Percentiles rank a stretch among this genome's conserved stretches.
Conservation (phyloP, 2,329 filamentous ascomycete species). For the Phialemonium atrogriseum region DNA sequence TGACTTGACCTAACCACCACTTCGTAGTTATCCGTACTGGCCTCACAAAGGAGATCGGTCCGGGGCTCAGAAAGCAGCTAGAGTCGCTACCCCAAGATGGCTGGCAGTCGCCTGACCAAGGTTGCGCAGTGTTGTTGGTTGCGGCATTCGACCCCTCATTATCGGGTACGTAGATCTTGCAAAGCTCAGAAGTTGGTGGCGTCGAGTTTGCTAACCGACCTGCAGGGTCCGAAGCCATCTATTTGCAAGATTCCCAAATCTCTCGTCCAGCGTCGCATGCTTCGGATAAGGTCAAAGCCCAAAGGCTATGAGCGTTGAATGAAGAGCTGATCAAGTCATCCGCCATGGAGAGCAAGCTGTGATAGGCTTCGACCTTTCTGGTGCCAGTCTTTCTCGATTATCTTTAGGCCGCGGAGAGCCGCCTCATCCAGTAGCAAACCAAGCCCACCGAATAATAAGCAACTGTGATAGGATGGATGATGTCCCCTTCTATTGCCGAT, state of each 20-base stretch:
- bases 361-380: too few species aligned
- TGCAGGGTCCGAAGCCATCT: too few species aligned
- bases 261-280: constrained; percentile 5
- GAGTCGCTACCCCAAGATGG: constrained; percentile 6
- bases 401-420: too few species aligned
- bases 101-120: constrained; percentile 14
- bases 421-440: too few species aligned
- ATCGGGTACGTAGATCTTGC: constrained; percentile 11
- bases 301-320: constrained; percentile 8
- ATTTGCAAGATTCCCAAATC: constrained; percentile 8
- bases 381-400: too few species aligned
- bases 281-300: constrained; percentile 7
- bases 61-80: constrained; percentile 5
- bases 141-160: constrained; percentile 10
- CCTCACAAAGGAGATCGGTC: constrained; percentile 5
- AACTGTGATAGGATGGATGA: too few species aligned
- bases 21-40: constrained; percentile 3
- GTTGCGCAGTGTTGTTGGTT: constrained; percentile 12
- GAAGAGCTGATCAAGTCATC: constrained; percentile 7
- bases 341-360: constrained; percentile 1
- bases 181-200: constrained; percentile 9
- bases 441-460: too few species aligned
- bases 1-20: too few species aligned
- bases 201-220: too few species aligned
- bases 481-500: too few species aligned